Evolutionary conservation across 169 alveolate species (phyloP), one percentile per base, ranked within the genome.

Genomic region (Eimeria zaria): DNA sequence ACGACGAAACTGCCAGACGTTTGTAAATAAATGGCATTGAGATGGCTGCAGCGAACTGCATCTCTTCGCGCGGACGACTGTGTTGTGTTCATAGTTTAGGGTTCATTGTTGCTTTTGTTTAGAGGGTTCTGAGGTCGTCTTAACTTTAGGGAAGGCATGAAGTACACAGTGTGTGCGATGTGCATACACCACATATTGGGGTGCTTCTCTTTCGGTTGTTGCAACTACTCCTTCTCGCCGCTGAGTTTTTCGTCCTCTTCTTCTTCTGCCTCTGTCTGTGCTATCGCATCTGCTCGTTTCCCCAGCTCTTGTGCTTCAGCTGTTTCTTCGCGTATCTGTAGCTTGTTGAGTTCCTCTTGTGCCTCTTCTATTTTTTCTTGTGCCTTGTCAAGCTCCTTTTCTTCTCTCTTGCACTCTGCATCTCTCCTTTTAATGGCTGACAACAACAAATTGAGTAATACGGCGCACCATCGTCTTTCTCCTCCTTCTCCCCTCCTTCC

Each of bases 311-410:
- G 27, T 24, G 76, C 91, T 30, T 30, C 91, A 16, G 53, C 78
- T 4, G 39, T 44, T 58, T 51, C 55, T 12, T 51, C 78, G 7
- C 27, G 33, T n/a, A 84, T 84, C 33, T 84, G 76, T 18, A 53
- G 44, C 33, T 53, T 58, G 41, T 84, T 84, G 53, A 84, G 53
- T 84, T 84, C 91, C 33, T 84, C 91, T 14, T 84, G 91, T 5
- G 91, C 91, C 1, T 84, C 48, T 20, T 64, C 62, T 53, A 84
- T 84, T 69, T 84, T 84, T 16, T 84, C 91, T 53, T 84, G 76
- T 11, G 91, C 91, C 76, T 84, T 84, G 62, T 84, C 91, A 53
- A 84, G 76, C 41, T n/a, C 91, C 76, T 84, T 84, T 33, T 84
- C 76, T 69, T 84, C 91, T 58, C 58, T 12, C 20, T 58, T 53